Base-by-base conservation (phyloP, 2,329 filamentous ascomycete genomes). In the Amesomyces nigricolor region DNA sequence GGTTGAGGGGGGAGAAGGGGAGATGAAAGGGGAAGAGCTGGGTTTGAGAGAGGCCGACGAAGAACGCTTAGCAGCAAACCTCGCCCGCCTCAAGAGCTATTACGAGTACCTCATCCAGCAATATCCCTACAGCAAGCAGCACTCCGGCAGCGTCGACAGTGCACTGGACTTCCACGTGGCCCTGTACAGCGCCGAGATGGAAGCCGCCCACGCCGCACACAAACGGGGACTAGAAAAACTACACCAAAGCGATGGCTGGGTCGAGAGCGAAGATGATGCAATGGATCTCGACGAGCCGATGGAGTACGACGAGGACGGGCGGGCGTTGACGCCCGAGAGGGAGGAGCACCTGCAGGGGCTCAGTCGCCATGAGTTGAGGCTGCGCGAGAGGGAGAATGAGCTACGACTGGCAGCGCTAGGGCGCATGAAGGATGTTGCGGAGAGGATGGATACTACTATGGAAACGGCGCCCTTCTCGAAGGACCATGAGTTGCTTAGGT, bases 151-250 rank as follows among this genome's bases (percentile, higher is more conserved):
- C 40, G 53, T 76, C 3, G 72, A 85, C 42, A 87, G 82, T 61
- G 83, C 88, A 10, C 67, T 88, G 38, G 84, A 89, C 58, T 95
- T 96, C 68, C 91, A 90, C 72, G 85, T 88, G 13, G 87, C 87
- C 13, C 80, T 95, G 73, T 85, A 92, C 63, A 84, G 84, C 47
- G 80, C 90, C 45, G 92, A 94, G 81, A 80, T 96, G 50, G 91
- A 89, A 67, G 82, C 87, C 58, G 75, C 85, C 1, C 81, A 88
- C 65, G 76, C 81, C 46, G 83, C 83, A 73, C 79, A 79, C 65
- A 72, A 69, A 53, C 66, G 67, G 49, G 77, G 71, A 10, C 65
- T 79, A 38, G 68, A 73, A 52, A 67, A 65, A 10, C 61, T 78
- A 10, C 62, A 68, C 14, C 56, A 22, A 29, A 47, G 61, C 4